Evolutionary conservation across 768 basidiomycete genomes (phyloP).

Genomic region (Lactarius indigo): DNA sequence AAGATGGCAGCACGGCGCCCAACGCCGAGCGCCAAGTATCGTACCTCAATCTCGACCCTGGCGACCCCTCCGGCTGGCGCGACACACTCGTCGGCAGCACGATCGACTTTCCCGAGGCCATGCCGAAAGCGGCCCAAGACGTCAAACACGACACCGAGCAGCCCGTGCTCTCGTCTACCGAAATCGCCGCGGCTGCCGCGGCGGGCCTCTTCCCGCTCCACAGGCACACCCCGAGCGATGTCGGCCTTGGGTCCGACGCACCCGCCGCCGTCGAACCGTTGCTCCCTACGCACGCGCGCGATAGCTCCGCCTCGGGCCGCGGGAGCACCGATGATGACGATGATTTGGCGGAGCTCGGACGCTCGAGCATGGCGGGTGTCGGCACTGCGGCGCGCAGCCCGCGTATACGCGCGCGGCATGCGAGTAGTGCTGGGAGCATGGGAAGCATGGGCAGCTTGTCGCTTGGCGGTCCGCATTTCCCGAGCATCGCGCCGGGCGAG

Average conservation of each 20-base stretch:
- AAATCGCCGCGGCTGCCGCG: conserved; percentile 1
- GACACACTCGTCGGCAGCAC: conserved; percentile 24
- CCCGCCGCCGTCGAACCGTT: conserved; percentile 32
- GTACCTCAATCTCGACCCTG: conserved; percentile 21
- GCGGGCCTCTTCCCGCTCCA: conserved; percentile 6
- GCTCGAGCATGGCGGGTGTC: conserved; percentile 43
- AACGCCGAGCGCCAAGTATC: conserved; percentile 12
- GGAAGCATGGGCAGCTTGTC: conserved; percentile 8
- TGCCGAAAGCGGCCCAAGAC: not conserved
- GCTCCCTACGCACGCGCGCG: conserved; percentile 28
- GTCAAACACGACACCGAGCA: not conserved
- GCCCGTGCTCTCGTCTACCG: conserved; percentile 2
- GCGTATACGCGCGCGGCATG: conserved; percentile 13
- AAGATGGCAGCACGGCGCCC: conserved; percentile 9
- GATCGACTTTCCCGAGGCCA: conserved; percentile 10
- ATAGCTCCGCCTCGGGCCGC: conserved; percentile 28
- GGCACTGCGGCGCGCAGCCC: conserved; percentile 42
- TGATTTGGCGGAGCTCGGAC: conserved; percentile 7
- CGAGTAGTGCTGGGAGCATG: conserved; percentile 1
- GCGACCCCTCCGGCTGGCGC: conserved; percentile 20
- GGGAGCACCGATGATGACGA: conserved; percentile 25
- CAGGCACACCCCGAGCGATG: conserved; percentile 13
- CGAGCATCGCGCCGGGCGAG: conserved; percentile 12
- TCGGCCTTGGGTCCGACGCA: conserved; percentile 10
- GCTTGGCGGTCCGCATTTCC: conserved; percentile 13